Evolutionary conservation across 768 basidiomycete species (phyloP), one percentile per base, ranked within the genome.

Genomic region (Lepiota venenata): DNA sequence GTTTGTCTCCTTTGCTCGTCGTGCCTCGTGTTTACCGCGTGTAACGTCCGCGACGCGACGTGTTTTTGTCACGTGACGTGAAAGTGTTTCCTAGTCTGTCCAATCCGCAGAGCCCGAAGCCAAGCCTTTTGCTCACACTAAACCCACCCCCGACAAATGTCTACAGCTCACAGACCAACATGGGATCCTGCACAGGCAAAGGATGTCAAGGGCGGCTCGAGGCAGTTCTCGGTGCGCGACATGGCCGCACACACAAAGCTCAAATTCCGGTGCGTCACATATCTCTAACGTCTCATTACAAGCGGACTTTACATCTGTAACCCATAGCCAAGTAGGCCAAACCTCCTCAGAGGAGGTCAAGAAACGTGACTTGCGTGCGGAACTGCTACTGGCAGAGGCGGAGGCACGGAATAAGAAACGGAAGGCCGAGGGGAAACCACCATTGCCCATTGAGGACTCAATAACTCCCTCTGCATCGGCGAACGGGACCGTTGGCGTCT

Each of bases 181-280:
- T 98, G 95, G 95, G 91, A 95, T 60, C 96, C 96, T 1, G 94
- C 95, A 0, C 91, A 95, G 70, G 96, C 91, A 32, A 84, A 85
- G 62, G 93, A 97, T 71, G 86, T 93, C 57, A 93, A 91, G 67
- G 89, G 90, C 3, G 93, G 92, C 55, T 94, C 93, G 48, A 84
- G 92, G 55, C 93, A 96, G 65, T 93, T 87, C 74, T 96, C 93
- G 4, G 88, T 91, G 64, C 83, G 91, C 58, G 93, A 97, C 68
- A 89, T 98, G 82, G 92, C 96, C 5, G 79, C 92, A 2, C 91
- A 98, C 69, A 99, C 96, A 1, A 96, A 97, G 71, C 88, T 99
- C 62, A 99, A 99, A 76, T 99, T 99, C 73, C 86, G 96, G 86
- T 91, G 56, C 39, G 68, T 61, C 44, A 2, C 38, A 38, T 22